Base-by-base conservation (phyloP, 805 yeast species). In the Torulaspora franciscae region DNA sequence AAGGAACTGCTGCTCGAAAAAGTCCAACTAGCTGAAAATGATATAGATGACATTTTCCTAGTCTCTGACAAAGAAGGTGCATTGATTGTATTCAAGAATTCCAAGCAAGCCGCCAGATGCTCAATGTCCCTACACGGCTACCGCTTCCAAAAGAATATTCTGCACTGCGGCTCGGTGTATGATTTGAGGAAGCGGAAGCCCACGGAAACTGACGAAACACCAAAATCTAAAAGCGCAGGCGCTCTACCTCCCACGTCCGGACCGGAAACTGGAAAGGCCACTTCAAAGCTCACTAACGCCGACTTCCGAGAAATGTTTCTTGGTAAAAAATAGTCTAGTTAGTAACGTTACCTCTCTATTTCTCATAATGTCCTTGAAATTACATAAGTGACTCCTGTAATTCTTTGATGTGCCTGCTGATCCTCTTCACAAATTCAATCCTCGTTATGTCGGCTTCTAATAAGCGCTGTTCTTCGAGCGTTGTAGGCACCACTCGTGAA, bases 401-500 rank as follows among this genome's bases (percentile, higher is more conserved):
- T n/a, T 73, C 78, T 17, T 70, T 69, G 40, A 83, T 75, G 37
- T 77, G 81, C 5, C 66, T 67, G 3, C 76, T 70, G 32, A 83
- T 55, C 10, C 63, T 57, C 25, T 71, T 73, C 6, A 77, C 76
- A 43, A 80, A 71, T 17, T 66, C 64, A 0, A 59, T 50, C 51
- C 71, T 63, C 3, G 59, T 52, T 15, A 65, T 78, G 3, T 76
- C 80, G 29, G 68, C 68, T 44, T 79, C 81, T 30, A 79, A 64
- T 7, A 76, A 51, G 32, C 75, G 71, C 55, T 79, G 84, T 52
- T 85, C 93, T 37, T 84, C 91, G 2, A 70, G 39, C 9, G 81
- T 76, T 2, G 82, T 74, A 2, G 90, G 77, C 2, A 75, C 71
- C 3, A 85, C 73, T 52, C 93, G 70, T 5, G 90, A 76, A 4